phyloP scores from a whole-genome alignment of 2,329 filamentous ascomycete species.

The Venturia oleaginea region DNA sequence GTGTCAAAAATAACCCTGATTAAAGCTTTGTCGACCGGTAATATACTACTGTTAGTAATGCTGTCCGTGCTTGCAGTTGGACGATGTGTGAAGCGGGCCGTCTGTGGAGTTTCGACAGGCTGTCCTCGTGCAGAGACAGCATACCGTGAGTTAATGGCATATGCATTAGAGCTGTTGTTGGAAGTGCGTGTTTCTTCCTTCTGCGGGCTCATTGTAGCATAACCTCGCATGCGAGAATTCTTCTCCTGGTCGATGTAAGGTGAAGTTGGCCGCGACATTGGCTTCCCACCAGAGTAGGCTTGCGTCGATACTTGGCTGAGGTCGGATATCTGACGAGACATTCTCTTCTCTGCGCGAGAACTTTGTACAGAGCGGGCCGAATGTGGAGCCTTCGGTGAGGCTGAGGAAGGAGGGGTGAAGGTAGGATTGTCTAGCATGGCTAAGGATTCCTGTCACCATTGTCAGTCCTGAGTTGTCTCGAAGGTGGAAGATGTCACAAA shows the following conservation, averaged over 20 bases:
- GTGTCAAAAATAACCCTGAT: constrained; percentile 90
- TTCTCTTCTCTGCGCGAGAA: constrained; percentile 38
- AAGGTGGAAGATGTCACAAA: constrained; percentile 35
- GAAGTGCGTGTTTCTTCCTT: constrained; percentile 46
- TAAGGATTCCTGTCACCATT: constrained; percentile 61
- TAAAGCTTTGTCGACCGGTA: constrained; percentile 78
- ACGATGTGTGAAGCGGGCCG: constrained; percentile 56
- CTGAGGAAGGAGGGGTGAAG: constrained; percentile 52
- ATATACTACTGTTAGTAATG: constrained; percentile 62
- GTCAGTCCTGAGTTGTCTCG: constrained; percentile 16
- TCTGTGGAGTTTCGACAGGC: constrained; percentile 49
- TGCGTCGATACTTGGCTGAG: constrained; percentile 32
- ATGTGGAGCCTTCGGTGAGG: constrained; percentile 54
- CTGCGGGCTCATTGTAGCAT: constrained; percentile 50
- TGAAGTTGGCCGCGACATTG: constrained; percentile 60
- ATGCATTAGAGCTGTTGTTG: constrained; percentile 25
- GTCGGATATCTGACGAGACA: constrained; percentile 38
- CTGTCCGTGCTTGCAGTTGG: constrained; percentile 79
- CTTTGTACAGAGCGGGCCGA: constrained; percentile 40
- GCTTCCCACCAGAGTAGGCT: constrained; percentile 32
- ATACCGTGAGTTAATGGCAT: constrained; percentile 11
- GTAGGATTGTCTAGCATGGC: constrained; percentile 63
- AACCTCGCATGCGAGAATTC: constrained; percentile 37
- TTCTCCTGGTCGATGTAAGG: constrained; percentile 55
- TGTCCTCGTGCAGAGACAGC: constrained; percentile 3